Percentiles rank a stretch among this genome's conserved stretches.
Evolutionary conservation across 78 protist genomes (phyloP).

Genomic region (Cavenderia fasciculata): DNA sequence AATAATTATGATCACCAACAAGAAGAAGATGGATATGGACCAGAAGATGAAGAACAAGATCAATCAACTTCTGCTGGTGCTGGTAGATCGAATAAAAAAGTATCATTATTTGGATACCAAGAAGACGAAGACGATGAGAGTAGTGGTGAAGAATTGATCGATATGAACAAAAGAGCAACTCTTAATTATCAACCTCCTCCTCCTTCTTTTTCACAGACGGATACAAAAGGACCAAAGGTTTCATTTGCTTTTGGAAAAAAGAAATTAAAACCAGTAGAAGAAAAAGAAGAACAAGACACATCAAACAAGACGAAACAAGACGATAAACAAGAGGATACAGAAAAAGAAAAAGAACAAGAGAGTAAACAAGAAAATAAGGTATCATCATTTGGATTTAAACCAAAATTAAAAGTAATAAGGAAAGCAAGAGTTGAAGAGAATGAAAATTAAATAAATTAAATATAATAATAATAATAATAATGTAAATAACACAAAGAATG

Average conservation of each 20-base stretch:
- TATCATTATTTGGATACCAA: too few species aligned
- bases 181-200: neutral
- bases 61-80: too few species aligned
- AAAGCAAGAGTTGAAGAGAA: too few species aligned
- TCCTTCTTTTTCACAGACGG: neutral
- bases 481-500: too few species aligned
- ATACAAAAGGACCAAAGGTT: neutral
- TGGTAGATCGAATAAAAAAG: too few species aligned
- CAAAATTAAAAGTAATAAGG: too few species aligned
- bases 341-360: neutral
- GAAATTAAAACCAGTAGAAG: neutral
- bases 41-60: constrained; percentile 3
- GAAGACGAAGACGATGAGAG: neutral
- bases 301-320: neutral
- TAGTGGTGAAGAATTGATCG: constrained; percentile 1
- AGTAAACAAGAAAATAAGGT: too few species aligned
- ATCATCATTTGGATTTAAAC: too few species aligned
- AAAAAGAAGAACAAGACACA: neutral
- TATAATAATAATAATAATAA: too few species aligned
- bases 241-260: neutral
- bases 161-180: neutral
- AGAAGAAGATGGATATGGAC: neutral
- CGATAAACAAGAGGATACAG: neutral
- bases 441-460: too few species aligned
- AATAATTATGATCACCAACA: neutral